Evolutionary conservation across 2,329 filamentous ascomycete species (phyloP).

Genomic region (Hirsutella minnesotensis): DNA sequence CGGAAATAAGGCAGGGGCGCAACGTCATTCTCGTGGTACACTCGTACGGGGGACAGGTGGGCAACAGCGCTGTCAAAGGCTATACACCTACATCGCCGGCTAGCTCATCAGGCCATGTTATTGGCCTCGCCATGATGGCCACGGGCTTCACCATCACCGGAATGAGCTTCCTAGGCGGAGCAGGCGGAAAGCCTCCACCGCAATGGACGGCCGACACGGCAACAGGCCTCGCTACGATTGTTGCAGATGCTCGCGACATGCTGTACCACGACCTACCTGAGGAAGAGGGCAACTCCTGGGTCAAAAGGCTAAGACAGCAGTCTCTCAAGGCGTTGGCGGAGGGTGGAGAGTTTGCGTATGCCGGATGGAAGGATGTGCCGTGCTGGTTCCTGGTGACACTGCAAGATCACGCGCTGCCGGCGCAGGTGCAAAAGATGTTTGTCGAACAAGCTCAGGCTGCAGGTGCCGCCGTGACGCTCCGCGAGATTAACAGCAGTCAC

Average conservation of each 20-base stretch:
- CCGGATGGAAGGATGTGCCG: conserved; percentile 35
- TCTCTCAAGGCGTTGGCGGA: conserved; percentile 31
- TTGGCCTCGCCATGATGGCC: conserved; percentile 31
- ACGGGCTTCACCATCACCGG: conserved; percentile 29
- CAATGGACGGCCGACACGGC: conserved; percentile 24
- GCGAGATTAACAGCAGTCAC: conserved; percentile 33
- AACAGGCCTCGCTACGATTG: conserved; percentile 29
- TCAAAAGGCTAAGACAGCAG: conserved; percentile 25
- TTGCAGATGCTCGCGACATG: conserved; percentile 23
- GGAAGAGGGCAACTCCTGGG: conserved; percentile 30
- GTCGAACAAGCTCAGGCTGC: conserved; percentile 25
- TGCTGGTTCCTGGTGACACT: conserved; percentile 31
- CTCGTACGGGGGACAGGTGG: conserved; percentile 36
- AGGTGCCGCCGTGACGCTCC: conserved; percentile 21
- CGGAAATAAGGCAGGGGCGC: conserved; percentile 21
- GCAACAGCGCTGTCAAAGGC: conserved; percentile 31
- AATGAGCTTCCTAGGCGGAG: conserved; percentile 25
- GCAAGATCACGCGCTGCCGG: conserved; percentile 28
- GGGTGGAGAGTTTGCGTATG: conserved; percentile 29
- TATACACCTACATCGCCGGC: conserved; percentile 18
- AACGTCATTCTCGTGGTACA: conserved; percentile 35
- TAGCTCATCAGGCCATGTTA: conserved; percentile 20
- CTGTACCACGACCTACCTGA: conserved; percentile 38
- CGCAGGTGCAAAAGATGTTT: conserved; percentile 23
- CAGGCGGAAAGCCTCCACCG: conserved; percentile 29